A percentile compares a stretch with the other conserved stretches of the same genome.
Conservation (phyloP, 2,329 filamentous ascomycete species). For the Bisporella sp. region DNA sequence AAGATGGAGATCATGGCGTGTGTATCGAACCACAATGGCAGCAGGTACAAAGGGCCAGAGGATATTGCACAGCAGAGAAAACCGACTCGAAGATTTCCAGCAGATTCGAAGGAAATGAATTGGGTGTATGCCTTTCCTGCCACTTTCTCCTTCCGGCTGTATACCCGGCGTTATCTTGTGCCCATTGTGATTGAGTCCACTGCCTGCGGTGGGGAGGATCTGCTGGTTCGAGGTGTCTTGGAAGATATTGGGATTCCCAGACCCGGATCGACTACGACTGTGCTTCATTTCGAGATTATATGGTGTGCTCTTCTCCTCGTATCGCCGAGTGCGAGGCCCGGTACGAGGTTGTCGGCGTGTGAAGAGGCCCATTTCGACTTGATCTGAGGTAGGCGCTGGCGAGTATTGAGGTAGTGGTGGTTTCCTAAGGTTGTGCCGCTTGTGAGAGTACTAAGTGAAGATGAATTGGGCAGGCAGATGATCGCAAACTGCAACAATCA, state of each 20-base stretch:
- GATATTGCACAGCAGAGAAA: conserved; percentile 60
- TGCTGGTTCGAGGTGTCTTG: background rate
- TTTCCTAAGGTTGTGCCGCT: too few species aligned
- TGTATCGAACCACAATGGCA: conserved; percentile 58
- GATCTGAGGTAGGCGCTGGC: background rate
- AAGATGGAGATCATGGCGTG: conserved; percentile 47
- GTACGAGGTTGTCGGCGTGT: background rate
- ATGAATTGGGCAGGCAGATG: too few species aligned
- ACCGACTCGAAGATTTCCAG: conserved; percentile 54
- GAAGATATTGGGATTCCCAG: background rate
- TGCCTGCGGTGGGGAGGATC: background rate
- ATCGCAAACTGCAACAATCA: too few species aligned
- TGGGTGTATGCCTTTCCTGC: conserved; percentile 58
- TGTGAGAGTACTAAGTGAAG: too few species aligned
- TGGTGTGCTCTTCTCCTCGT: background rate
- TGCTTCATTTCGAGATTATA: background rate
- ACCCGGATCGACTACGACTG: background rate
- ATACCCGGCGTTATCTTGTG: conserved; percentile 29
- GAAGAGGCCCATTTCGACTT: background rate
- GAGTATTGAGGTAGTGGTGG: too few species aligned
- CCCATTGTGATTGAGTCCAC: conserved; percentile 11
- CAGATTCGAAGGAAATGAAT: conserved; percentile 56
- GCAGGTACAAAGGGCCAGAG: conserved; percentile 71
- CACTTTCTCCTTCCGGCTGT: conserved; percentile 57
- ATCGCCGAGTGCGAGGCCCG: background rate